Base-by-base conservation (phyloP, 495 filamentous ascomycete genomes). In the Xylaria sp. region DNA sequence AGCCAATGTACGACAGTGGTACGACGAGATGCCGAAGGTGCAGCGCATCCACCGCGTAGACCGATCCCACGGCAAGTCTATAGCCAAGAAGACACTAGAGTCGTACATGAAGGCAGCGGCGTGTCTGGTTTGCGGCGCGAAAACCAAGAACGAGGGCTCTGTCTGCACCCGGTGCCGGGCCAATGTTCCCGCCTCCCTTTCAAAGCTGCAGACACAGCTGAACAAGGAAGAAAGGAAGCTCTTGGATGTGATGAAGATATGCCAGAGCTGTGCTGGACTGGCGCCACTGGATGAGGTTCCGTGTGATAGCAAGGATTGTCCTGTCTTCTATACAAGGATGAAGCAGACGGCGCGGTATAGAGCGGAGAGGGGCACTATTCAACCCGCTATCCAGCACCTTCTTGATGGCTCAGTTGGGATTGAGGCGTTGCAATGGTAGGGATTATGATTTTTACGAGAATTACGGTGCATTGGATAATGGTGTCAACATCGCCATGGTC, bases 1-100 rank as follows among this genome's bases (percentile, higher is more conserved):
- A 40, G 96, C 94, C 24, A 97, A 97, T 79, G 92, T 98, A 15
- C 85, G 92, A 19, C 85, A 88, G 67, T 99, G 96, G 96, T 98
- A 94, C 71, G 94, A 97, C 66, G 93, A 97, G 80, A 97, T 97
- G 93, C 96, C 96, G 29, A 97, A 97, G 79, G 85, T 93, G 43
- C 93, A 93, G 74, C 87, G 91, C 4, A 88, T 95, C 46, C 87
- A 89, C 35, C 85, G 85, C 55, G 77, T 91, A 41, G 88, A 90
- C 73, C 79, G 78, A 62, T 43, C 77, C 37, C 69, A 52, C 50
- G 73, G 53, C 62, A 77, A 81, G 74, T 77, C 74, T 73, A 73
- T 68, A 64, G 75, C 66, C 35, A 88, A 85, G 69, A 91, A 88
- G 78, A 97, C 92, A 14, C 83, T 99, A 19, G 96, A 99, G 76